A percentile compares a stretch with the other conserved stretches of the same genome.
These are phyloP conservation scores for Rutstroemia sp. DNA, from an alignment of 2,329 filamentous ascomycete genomes.

Conservation along the genomic window DNA sequence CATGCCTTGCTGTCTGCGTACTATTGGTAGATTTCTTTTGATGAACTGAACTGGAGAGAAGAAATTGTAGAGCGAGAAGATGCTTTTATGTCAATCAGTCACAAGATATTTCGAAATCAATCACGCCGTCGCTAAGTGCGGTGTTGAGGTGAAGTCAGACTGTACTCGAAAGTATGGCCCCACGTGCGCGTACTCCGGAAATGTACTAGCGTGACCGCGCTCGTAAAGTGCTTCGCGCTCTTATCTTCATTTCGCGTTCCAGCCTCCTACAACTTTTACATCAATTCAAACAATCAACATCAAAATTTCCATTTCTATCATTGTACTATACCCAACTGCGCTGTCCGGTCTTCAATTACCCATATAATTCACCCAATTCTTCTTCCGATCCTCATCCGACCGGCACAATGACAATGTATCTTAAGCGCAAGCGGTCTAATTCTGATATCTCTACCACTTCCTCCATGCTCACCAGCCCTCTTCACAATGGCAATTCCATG, in stretches of 20 bases:
- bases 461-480: constrained; percentile 34
- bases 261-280: neutral
- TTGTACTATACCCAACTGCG: neutral
- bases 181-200: neutral
- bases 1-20: too few species aligned
- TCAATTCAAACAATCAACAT: neutral
- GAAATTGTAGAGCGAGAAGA: too few species aligned
- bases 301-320: neutral
- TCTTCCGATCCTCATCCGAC: neutral
- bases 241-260: neutral
- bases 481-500: constrained; percentile 30
- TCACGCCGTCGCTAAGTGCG: too few species aligned
- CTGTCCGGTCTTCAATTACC: neutral
- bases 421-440: constrained; percentile 59
- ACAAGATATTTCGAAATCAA: too few species aligned
- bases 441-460: constrained; percentile 46
- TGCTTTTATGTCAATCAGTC: too few species aligned
- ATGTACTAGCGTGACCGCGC: neutral
- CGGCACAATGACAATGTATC: constrained; percentile 34
- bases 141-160: too few species aligned
- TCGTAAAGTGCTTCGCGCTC: neutral
- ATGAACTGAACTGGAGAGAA: too few species aligned
- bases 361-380: neutral
- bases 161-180: neutral
- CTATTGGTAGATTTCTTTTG: too few species aligned